phyloP scores from a whole-genome alignment of 116 monocot species.

The Dioscorea cayenensis region DNA sequence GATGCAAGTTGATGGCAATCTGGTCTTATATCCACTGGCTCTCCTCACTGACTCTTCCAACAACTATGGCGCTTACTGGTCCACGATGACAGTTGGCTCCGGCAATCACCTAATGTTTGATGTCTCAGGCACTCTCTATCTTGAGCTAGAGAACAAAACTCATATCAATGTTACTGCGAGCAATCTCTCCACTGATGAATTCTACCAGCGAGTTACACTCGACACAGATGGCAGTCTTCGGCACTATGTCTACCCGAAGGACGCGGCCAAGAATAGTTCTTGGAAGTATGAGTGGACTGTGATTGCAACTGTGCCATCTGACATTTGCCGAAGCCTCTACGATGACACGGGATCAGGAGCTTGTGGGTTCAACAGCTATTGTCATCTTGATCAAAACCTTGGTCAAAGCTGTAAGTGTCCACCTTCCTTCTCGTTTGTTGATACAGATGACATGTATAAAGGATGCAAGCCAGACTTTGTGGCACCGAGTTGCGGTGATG shows the following conservation, averaged over 20 bases:
- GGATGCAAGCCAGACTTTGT: slow-evolving; percentile 24
- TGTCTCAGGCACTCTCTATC: background rate
- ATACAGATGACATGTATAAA: background rate
- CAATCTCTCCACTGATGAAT: background rate
- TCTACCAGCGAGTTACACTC: slow-evolving; percentile 20
- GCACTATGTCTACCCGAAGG: slow-evolving; percentile 14
- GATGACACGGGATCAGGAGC: slow-evolving; percentile 1
- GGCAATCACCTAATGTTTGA: slow-evolving; percentile 3
- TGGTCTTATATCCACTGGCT: slow-evolving; percentile 5
- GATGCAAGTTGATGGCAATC: slow-evolving; percentile 15
- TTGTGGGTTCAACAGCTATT: slow-evolving; percentile 15
- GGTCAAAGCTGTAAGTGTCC: slow-evolving; percentile 14
- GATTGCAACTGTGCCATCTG: background rate
- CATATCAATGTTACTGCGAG: background rate
- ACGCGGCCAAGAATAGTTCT: background rate
- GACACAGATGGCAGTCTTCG: slow-evolving; percentile 24
- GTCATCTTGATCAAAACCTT: background rate
- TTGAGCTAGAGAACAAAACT: background rate
- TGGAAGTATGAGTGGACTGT: slow-evolving; percentile 1
- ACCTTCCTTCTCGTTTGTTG: background rate
- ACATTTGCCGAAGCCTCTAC: slow-evolving; percentile 7
- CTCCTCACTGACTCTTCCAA: background rate
- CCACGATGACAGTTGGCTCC: background rate
- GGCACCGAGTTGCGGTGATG: slow-evolving; percentile 7
- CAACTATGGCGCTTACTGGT: slow-evolving; percentile 17